phyloP scores from a whole-genome alignment of 805 yeast genomes.

The Starmera amethionina region DNA sequence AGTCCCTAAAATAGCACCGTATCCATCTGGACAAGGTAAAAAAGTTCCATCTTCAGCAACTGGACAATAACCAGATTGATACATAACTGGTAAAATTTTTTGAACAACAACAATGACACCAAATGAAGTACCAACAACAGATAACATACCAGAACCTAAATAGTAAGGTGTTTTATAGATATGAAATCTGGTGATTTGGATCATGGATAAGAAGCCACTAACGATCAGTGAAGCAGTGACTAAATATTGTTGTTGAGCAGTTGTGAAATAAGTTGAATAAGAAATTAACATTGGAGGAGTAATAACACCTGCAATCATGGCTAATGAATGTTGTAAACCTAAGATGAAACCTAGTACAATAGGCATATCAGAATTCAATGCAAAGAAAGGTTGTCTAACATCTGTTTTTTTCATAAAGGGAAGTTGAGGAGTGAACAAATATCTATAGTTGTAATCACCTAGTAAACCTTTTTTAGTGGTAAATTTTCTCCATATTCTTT shows the following conservation, averaged over 20 bases:
- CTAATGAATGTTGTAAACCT: slow-evolving; percentile 80
- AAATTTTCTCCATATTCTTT: slow-evolving; percentile 6
- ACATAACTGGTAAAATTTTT: slow-evolving; percentile 76
- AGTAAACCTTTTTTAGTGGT: slow-evolving; percentile 72
- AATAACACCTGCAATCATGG: slow-evolving; percentile 89
- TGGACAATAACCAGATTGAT: slow-evolving; percentile 59
- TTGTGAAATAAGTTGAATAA: slow-evolving; percentile 47
- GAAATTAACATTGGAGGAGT: slow-evolving; percentile 76
- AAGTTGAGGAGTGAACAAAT: slow-evolving; percentile 68
- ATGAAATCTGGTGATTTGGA: slow-evolving; percentile 77
- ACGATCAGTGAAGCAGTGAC: slow-evolving; percentile 68
- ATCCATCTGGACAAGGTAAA: slow-evolving; percentile 82
- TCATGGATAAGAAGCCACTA: slow-evolving; percentile 57
- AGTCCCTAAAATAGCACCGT: slow-evolving; percentile 76
- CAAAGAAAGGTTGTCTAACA: slow-evolving; percentile 70
- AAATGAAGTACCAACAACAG: slow-evolving; percentile 87
- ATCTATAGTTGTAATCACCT: slow-evolving; percentile 81
- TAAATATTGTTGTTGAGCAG: slow-evolving; percentile 44
- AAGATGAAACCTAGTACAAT: slow-evolving; percentile 60
- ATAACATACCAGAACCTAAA: slow-evolving; percentile 82
- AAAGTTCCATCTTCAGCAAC: slow-evolving; percentile 50
- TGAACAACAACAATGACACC: slow-evolving; percentile 76
- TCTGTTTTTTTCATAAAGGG: slow-evolving; percentile 47
- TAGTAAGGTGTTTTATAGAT: slow-evolving; percentile 66
- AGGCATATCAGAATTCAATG: slow-evolving; percentile 74